Evolutionary conservation across 2,329 filamentous ascomycete species (phyloP), one percentile per base, ranked within the genome.

Genomic region (Exophiala sideris): DNA sequence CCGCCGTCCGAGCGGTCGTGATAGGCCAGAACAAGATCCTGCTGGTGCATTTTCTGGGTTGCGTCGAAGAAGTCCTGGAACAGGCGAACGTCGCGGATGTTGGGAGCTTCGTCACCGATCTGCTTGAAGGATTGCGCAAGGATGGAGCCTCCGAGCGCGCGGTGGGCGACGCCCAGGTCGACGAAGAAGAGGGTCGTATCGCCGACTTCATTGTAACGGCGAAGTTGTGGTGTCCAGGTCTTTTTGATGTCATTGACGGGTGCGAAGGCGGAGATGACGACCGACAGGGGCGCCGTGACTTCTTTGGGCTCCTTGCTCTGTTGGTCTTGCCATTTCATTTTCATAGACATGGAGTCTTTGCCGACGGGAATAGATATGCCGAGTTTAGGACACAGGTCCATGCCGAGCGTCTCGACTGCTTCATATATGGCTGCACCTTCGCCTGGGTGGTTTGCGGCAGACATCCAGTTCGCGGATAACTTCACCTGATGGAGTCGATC

Each of bases 311-410:
- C 79, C 14, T 83, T 81, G 29, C 77, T 82, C 52, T 80, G 76
- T 57, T 77, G 76, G 62, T 92, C 88, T 67, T 84, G 87, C 94
- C 94, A 97, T 52, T 90, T 90, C 66, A 95, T 92, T 78, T 96
- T 96, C 94, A 99, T 97, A 2, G 91, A 96, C 72, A 95, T 96
- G 0, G 92, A 97, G 71, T 99, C 94, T 74, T 99, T 97, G 51
- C 94, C 94, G 7, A 97, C 94, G 3, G 94, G 94, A 56, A 99
- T 97, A 53, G 88, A 90, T 57, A 99, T 84, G 33, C 89, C 90
- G n/a, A 97, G 79, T 64, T 88, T 80, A 1, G 91, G 91, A 72
- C 94, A 99, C 7, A 99, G 78, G 45, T 95, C 88, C 83, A 96
- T 87, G 45, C 91, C 91, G 54, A 96, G 91, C 8, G 92, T 91